These are phyloP conservation scores for Tieghemiomyces parasiticus DNA, from an alignment of 192 early-diverging fungal genomes.

Conservation along the genomic window DNA sequence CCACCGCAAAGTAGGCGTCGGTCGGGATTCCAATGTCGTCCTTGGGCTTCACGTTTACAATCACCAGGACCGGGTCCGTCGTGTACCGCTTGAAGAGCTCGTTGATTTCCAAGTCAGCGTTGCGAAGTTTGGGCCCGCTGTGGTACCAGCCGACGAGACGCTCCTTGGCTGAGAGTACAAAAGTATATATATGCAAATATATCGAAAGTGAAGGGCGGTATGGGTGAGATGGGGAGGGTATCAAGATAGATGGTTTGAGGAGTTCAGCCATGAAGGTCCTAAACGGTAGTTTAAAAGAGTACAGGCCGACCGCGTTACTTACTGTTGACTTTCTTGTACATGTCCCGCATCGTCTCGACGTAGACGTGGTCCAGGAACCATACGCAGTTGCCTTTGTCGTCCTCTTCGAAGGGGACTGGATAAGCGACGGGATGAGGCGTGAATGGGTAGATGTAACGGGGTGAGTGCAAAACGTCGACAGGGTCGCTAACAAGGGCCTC, in stretches of 20 bases:
- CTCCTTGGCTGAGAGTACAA: too few species aligned
- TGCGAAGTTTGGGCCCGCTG: slow-evolving; percentile 92
- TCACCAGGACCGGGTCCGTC: slow-evolving; percentile 87
- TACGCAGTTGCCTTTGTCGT: slow-evolving; percentile 92
- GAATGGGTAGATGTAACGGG: too few species aligned
- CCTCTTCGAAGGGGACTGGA: slow-evolving; percentile 99
- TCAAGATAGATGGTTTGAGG: too few species aligned
- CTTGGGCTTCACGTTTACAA: slow-evolving; percentile 92
- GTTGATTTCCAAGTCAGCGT: slow-evolving; percentile 94
- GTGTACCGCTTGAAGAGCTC: slow-evolving; percentile 93
- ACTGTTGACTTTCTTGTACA: slow-evolving; percentile 99
- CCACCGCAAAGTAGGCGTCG: slow-evolving; percentile 93
- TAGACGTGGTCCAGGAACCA: slow-evolving; percentile 99
- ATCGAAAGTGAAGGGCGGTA: too few species aligned
- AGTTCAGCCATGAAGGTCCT: too few species aligned
- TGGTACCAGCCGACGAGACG: slow-evolving; percentile 99
- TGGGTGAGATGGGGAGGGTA: too few species aligned
- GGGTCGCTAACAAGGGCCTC: too few species aligned
- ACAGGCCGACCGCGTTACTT: too few species aligned
- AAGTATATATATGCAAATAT: too few species aligned
- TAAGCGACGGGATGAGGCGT: too few species aligned
- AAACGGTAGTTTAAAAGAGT: too few species aligned
- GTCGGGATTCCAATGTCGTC: slow-evolving; percentile 81
- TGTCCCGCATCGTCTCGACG: slow-evolving; percentile 98
- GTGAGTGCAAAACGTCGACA: too few species aligned